These are phyloP conservation scores for Myriosclerotinia scirpicola DNA, from an alignment of 2,329 filamentous ascomycete genomes.

Conservation along the genomic window DNA sequence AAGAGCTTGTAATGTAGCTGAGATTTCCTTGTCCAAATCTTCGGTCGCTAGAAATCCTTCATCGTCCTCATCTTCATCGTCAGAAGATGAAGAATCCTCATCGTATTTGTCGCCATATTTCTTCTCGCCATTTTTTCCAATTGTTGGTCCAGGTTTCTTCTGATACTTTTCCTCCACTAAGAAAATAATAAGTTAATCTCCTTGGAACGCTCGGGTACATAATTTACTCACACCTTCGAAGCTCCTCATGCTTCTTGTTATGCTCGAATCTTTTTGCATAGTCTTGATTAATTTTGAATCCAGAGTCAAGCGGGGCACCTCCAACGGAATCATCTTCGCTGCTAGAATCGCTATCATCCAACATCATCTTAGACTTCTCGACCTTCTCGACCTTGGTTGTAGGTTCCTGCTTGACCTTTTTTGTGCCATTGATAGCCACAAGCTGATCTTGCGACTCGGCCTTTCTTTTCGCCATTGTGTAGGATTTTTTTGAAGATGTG, in stretches of 20 bases:
- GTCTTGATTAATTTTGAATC: constrained; percentile 84
- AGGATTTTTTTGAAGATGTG: constrained; percentile 6
- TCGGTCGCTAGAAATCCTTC: constrained; percentile 83
- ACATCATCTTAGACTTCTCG: constrained; percentile 37
- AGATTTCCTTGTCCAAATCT: constrained; percentile 82
- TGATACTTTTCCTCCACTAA: constrained; percentile 85
- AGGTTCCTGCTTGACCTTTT: constrained; percentile 37
- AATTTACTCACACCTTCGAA: constrained; percentile 59
- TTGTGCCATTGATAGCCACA: constrained; percentile 29
- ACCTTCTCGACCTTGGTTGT: neutral
- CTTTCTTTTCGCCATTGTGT: constrained; percentile 41
- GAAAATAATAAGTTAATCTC: constrained; percentile 27
- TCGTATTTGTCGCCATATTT: constrained; percentile 46
- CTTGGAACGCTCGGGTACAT: constrained; percentile 28
- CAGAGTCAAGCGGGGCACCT: constrained; percentile 42
- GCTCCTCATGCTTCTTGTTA: constrained; percentile 95
- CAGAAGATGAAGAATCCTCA: constrained; percentile 64
- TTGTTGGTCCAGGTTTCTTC: constrained; percentile 45
- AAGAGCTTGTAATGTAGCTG: constrained; percentile 83
- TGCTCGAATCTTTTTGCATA: constrained; percentile 89
- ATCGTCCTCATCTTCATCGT: constrained; percentile 84
- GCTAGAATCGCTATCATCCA: constrained; percentile 52
- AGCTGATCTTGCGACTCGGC: constrained; percentile 34
- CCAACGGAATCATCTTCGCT: constrained; percentile 41
- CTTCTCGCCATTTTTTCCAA: constrained; percentile 39